Conservation (phyloP, 1,284 basidiomycete genomes). For the Ustilago hordei region DNA sequence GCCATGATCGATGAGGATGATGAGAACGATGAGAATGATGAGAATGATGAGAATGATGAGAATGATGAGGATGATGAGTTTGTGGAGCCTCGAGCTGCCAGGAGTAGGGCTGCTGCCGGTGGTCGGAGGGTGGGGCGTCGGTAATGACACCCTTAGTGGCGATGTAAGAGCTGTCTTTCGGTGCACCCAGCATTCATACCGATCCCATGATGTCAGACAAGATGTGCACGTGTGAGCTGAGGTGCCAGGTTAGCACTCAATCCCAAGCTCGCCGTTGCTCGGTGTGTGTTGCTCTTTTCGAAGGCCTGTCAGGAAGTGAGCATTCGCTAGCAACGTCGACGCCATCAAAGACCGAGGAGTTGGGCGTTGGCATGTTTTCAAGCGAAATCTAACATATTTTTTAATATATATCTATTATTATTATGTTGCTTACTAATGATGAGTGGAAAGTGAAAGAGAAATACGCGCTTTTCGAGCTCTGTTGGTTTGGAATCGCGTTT, state of each 20-base stretch:
- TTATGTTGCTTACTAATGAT: too few relatives aligned
- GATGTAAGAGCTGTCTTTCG: neutral
- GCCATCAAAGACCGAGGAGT: too few relatives aligned
- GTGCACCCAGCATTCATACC: neutral
- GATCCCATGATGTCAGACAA: neutral
- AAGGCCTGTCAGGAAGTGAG: neutral
- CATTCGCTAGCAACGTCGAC: too few relatives aligned
- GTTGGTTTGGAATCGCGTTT: neutral
- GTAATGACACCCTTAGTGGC: neutral
- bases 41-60: conserved; percentile 14
- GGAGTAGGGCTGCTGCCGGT: conserved; percentile 4
- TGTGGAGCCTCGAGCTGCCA: conserved; percentile 21
- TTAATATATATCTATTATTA: too few relatives aligned
- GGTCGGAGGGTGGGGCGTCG: conserved; percentile 16
- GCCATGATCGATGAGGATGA: conserved; percentile 35
- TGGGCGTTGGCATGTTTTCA: too few relatives aligned
- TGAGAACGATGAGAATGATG: conserved; percentile 23
- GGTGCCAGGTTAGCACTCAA: neutral
- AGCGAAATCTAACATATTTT: too few relatives aligned
- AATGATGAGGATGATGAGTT: conserved; percentile 37
- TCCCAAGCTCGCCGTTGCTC: conserved; percentile 6
- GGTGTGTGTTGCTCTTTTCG: conserved; percentile 2
- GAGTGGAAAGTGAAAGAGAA: too few relatives aligned
- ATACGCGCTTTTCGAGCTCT: neutral
- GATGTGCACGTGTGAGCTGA: neutral